Evolutionary conservation across 495 filamentous ascomycete genomes (phyloP), one percentile per base, ranked within the genome.

Genomic region (Aspergillus sparsus): DNA sequence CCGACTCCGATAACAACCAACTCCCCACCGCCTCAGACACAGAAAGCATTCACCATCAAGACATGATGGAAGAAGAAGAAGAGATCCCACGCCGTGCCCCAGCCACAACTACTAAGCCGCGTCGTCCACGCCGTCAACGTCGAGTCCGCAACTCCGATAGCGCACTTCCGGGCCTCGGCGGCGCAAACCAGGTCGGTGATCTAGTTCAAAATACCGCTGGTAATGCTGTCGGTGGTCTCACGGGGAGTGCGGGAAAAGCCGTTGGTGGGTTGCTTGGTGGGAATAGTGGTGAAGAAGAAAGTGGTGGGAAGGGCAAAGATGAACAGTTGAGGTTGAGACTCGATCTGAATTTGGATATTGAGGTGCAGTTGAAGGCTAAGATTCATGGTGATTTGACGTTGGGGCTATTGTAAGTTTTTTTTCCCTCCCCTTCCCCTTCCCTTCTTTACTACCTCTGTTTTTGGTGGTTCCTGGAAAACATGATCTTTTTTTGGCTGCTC

Each of bases 371-470:
- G 1, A 95, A 95, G 83, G 92, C 92, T 16, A 89, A 90, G 77
- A 94, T 97, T 70, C 89, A 93, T 67, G 91, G 92, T 73, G 92
- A 96, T 79, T 77, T 96, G 66, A 94, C 90, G 41, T 69, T 97
- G 53, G 87, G 88, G 53, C 79, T 97, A 64, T 82, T 97, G 91
- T 93, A 79, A 77, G 89, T 88, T 65, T 61, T 39, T 35, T 15
- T 31, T 50, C 60, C 52, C 45, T 34, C 45, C 44, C 63, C 33
- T 55, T 50, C 45, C 9, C 49, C 12, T 62, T 36, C 32, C 8
- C 44, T 9, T 4, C n/a, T 21, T 16, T 3, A 47, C 10, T 16
- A 8, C 18, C 15, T 16, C 16, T 47, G 6, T 21, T 47, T 47
- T 6, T 18, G 11, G n/a, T 57, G 54, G 15, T 16, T n/a, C n/a